Conservation (phyloP, 176 grass and related monocot genomes). For the Chloris gayana region DNA sequence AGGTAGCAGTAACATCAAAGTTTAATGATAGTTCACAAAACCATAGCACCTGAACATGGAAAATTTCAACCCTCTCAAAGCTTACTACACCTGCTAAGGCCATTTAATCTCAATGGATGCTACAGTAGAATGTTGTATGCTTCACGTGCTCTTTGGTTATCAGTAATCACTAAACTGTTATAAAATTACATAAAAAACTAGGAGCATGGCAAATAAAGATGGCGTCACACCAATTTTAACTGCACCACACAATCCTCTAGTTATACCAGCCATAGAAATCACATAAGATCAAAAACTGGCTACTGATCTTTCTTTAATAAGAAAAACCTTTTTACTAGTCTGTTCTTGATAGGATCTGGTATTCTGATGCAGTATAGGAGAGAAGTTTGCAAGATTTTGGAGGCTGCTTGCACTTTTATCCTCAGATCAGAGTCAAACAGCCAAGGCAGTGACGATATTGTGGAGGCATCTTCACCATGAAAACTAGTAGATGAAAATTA, state of each 20-base stretch:
- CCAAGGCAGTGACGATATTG: constrained; percentile 40
- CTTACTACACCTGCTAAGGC: background rate
- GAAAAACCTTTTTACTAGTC: constrained; percentile 40
- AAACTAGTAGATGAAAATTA: constrained; percentile 30
- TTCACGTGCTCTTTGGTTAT: constrained; percentile 3
- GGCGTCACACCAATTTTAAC: constrained; percentile 20
- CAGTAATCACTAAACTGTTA: background rate
- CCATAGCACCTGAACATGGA: constrained; percentile 12
- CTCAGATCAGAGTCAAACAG: constrained; percentile 44
- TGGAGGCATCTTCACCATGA: constrained; percentile 42
- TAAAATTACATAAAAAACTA: background rate
- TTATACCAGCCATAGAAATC: constrained; percentile 21
- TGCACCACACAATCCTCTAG: constrained; percentile 18
- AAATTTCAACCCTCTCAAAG: constrained; percentile 27
- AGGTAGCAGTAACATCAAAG: background rate
- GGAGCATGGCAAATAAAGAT: constrained; percentile 19
- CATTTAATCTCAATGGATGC: constrained; percentile 1
- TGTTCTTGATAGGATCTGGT: constrained; percentile 33
- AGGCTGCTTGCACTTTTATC: constrained; percentile 61
- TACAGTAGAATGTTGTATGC: constrained; percentile 7
- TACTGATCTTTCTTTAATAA: constrained; percentile 10
- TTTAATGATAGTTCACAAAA: constrained; percentile 15
- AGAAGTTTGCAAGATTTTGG: constrained; percentile 81
- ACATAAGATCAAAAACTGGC: background rate
- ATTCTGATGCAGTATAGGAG: constrained; percentile 71